phyloP scores from a whole-genome alignment of 148 eudicot species.

The Silene conica region DNA sequence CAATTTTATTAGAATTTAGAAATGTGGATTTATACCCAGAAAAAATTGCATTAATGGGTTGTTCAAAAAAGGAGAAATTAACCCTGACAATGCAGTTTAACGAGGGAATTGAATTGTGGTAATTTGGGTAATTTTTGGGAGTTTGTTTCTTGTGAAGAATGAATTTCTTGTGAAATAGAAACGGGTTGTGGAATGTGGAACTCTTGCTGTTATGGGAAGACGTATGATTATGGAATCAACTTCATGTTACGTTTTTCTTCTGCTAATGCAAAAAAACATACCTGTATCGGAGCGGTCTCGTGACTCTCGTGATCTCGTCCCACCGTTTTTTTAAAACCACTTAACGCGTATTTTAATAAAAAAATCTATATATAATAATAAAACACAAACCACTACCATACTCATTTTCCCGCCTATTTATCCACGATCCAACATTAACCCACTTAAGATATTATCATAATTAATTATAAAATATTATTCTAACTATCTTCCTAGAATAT shows the following conservation, averaged over 20 bases:
- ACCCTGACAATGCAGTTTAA: background rate
- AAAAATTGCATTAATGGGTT: background rate
- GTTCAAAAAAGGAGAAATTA: background rate
- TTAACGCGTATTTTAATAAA: too few species aligned
- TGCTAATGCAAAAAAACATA: background rate
- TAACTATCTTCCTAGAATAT: too few species aligned
- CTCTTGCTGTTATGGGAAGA: constrained; percentile 6
- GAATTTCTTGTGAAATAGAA: background rate
- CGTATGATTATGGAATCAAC: background rate
- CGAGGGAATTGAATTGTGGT: background rate
- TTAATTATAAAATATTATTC: too few species aligned
- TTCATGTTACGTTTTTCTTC: constrained; percentile 2
- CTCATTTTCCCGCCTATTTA: too few species aligned
- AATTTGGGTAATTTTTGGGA: background rate
- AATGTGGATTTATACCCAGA: background rate
- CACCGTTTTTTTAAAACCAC: too few species aligned
- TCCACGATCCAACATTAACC: too few species aligned
- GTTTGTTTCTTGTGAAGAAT: background rate
- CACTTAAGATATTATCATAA: too few species aligned
- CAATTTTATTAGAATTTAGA: constrained; percentile 9
- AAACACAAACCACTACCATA: too few species aligned
- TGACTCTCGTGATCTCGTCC: too few species aligned
- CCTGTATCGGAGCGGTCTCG: too few species aligned
- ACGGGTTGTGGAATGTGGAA: background rate
- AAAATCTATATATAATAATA: too few species aligned